Evolutionary conservation across 495 filamentous ascomycete genomes (phyloP).

Genomic region (Tuber magnatum): DNA sequence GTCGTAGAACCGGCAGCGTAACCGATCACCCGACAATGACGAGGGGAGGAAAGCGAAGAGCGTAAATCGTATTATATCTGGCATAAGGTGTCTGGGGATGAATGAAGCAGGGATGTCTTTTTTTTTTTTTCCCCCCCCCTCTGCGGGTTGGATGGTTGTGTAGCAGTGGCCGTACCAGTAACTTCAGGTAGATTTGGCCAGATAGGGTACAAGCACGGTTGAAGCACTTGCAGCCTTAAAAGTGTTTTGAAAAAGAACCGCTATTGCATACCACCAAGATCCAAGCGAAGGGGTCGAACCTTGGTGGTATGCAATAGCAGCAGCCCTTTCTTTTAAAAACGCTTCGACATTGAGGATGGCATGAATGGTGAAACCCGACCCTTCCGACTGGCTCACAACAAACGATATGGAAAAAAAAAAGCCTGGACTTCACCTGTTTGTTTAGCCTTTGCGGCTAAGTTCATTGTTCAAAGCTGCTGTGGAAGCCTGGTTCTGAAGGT

Average conservation of each 20-base stretch:
- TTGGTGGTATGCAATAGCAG: not conserved
- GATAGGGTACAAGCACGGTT: not conserved
- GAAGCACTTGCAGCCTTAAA: no score
- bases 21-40: not conserved
- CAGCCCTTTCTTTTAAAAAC: not conserved
- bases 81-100: not conserved
- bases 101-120: not conserved
- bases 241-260: not conserved
- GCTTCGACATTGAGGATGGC: not conserved
- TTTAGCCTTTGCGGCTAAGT: conserved; percentile 1
- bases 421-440: not conserved
- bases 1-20: not conserved
- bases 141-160: not conserved
- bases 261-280: not conserved
- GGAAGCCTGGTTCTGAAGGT: conserved; percentile 1
- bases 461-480: not conserved
- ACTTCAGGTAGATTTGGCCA: not conserved
- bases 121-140: not conserved
- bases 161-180: not conserved
- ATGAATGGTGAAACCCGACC: not conserved
- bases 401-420: not conserved
- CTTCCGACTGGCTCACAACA: not conserved
- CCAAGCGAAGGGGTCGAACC: not conserved
- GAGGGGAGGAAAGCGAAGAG: not conserved
- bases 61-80: not conserved